A percentile compares a stretch with the other conserved stretches of the same genome.
Evolutionary conservation across 129 eudicot genomes (phyloP).

Genomic region (Chrysanthemum lavandulifolium): DNA sequence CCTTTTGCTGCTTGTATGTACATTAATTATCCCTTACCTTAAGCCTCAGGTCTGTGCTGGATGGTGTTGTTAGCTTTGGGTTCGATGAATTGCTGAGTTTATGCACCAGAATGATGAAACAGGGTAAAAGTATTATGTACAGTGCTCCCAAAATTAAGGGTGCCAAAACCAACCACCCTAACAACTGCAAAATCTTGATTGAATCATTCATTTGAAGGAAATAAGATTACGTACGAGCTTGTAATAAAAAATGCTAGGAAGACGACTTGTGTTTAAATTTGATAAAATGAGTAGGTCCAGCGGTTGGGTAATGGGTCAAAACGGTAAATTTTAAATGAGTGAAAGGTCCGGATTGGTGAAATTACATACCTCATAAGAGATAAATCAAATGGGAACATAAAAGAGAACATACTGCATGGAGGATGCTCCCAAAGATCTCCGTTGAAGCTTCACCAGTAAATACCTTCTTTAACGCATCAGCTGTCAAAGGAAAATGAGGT

Average conservation of each 20-base stretch:
- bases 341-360: not conserved
- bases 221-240: not conserved
- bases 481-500: constrained; percentile 79
- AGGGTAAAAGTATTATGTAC: constrained; percentile 27
- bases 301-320: not conserved
- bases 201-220: not conserved
- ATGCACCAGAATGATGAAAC: constrained; percentile 31
- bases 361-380: not conserved
- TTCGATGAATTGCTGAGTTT: constrained; percentile 18
- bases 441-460: constrained; percentile 85
- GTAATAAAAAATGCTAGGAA: not conserved
- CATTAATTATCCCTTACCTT: constrained; percentile 28
- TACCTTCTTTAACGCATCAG: constrained; percentile 90
- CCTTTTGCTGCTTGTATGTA: not conserved
- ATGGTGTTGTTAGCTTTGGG: constrained; percentile 24
- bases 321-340: not conserved
- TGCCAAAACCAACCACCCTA: constrained; percentile 42
- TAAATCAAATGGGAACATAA: not conserved
- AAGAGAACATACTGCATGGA: constrained; percentile 58
- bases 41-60: constrained; percentile 27
- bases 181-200: constrained; percentile 25
- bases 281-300: not conserved
- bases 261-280: not conserved
- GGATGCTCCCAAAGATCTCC: constrained; percentile 74
- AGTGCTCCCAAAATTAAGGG: constrained; percentile 33